phyloP scores from a whole-genome alignment of 2,329 filamentous ascomycete genomes.

The Fusarium sp. region DNA sequence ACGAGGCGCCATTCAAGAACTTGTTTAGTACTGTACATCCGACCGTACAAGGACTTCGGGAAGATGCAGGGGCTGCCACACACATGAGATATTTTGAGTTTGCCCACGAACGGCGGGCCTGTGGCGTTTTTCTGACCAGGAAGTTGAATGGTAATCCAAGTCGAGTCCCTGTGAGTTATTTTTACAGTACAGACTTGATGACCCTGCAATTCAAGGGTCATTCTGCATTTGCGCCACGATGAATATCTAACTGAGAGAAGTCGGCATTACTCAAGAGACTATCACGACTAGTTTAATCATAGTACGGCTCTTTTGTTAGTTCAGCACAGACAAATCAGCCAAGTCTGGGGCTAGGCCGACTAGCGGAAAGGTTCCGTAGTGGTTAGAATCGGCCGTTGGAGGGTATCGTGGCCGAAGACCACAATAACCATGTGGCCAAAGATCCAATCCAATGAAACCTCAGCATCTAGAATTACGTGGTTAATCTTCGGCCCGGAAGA shows the following conservation, averaged over 20 bases:
- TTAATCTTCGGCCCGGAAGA: constrained; percentile 31
- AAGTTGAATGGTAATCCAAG: constrained; percentile 26
- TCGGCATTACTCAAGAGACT: not conserved
- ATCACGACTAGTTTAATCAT: not conserved
- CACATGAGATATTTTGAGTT: constrained; percentile 32
- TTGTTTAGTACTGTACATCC: not conserved
- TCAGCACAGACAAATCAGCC: constrained; percentile 11
- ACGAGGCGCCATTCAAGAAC: constrained; percentile 20
- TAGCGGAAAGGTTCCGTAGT: constrained; percentile 38
- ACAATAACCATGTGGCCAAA: constrained; percentile 19
- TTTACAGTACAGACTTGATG: constrained; percentile 24
- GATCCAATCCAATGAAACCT: constrained; percentile 4
- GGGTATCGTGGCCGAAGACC: constrained; percentile 12
- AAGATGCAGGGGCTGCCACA: constrained; percentile 44
- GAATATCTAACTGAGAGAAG: not conserved
- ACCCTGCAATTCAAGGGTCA: not conserved
- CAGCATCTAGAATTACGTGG: constrained; percentile 18
- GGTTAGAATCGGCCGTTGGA: constrained; percentile 34
- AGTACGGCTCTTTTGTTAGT: constrained; percentile 1
- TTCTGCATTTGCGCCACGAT: constrained; percentile 18
- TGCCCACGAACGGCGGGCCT: constrained; percentile 41
- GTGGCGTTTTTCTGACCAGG: constrained; percentile 38
- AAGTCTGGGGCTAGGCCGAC: not conserved
- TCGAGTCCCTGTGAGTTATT: constrained; percentile 36
- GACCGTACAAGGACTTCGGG: constrained; percentile 20